Percentiles rank a stretch among this genome's conserved stretches.
These are phyloP conservation scores for Parietaria judaica DNA, from an alignment of 306 rosid genomes.

Conservation along the genomic window DNA sequence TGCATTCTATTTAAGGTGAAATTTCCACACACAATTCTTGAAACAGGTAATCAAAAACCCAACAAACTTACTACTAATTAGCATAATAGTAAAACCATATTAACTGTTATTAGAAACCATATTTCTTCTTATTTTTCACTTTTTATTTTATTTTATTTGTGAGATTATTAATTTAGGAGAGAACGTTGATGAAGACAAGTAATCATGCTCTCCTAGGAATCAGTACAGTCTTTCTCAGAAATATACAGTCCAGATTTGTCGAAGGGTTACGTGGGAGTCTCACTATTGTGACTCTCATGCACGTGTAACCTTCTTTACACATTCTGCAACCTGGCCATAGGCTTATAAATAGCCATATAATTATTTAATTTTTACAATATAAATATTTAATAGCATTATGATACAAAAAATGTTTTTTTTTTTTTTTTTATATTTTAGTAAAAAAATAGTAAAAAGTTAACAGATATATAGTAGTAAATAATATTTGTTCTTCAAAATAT, in stretches of 20 bases:
- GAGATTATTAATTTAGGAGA: background rate
- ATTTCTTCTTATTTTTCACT: background rate
- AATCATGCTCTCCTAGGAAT: constrained; percentile 3
- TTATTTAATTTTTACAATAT: background rate
- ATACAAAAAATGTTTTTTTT: too few relatives aligned
- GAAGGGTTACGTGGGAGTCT: background rate
- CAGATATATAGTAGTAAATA: too few relatives aligned
- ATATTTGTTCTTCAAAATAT: too few relatives aligned
- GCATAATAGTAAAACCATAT: too few relatives aligned
- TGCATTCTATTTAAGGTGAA: too few relatives aligned
- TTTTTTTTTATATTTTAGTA: too few relatives aligned
- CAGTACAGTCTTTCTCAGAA: background rate
- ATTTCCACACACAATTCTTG: too few relatives aligned
- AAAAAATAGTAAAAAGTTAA: too few relatives aligned
- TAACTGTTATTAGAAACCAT: background rate
- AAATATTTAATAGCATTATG: too few relatives aligned
- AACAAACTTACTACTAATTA: too few relatives aligned
- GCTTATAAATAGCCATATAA: too few relatives aligned
- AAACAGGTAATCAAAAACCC: too few relatives aligned
- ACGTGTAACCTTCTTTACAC: background rate
- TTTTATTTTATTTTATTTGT: background rate
- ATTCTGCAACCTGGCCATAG: background rate
- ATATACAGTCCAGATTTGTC: background rate
- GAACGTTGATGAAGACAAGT: background rate
- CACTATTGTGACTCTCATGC: background rate